Evolutionary conservation across 2,329 filamentous ascomycete genomes (phyloP), one percentile per base, ranked within the genome.

Genomic region (Colletotrichum shisoi): DNA sequence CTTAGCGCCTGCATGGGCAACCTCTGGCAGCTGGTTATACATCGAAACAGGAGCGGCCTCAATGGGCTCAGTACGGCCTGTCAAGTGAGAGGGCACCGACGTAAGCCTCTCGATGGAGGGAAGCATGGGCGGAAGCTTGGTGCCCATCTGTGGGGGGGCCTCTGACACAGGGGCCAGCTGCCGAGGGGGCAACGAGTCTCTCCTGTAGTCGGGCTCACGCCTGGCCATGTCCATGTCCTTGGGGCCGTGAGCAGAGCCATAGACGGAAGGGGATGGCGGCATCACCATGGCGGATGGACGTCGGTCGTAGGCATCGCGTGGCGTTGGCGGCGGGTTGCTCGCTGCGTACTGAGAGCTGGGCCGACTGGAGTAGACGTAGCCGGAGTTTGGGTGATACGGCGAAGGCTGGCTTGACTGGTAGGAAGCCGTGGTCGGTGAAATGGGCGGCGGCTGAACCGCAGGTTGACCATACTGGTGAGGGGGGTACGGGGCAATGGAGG

Each of bases 311-410:
- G 70, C 40, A 19, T 79, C 78, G 7, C 74, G 74, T 61, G 76
- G 77, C 19, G 73, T 71, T 0, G 74, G 71, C 4, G 73, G 71
- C 4, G 77, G 76, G 13, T 68, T 61, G 61, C 58, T 63, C 13
- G 78, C 75, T 17, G 74, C 68, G 40, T 74, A 76, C 15, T 73
- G 72, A n/a, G 77, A 74, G 51, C 74, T 52, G 54, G 65, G 72
- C 31, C 76, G 74, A 39, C 69, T 72, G 21, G 72, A 69, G 52
- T 77, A 78, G 44, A 68, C 69, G 62, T 79, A 76, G 4, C 40
- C 84, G 84, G 60, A 79, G 76, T 46, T 80, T 76, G 74, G 78
- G 39, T 67, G 73, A 71, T 82, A 82, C 2, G 80, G 77, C n/a
- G 79, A 78, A 12, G 80, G 77, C n/a, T 78, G 73, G 48, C 77